Evolutionary conservation across 129 eudicot genomes (phyloP).

Genomic region (Deinandra increscens): DNA sequence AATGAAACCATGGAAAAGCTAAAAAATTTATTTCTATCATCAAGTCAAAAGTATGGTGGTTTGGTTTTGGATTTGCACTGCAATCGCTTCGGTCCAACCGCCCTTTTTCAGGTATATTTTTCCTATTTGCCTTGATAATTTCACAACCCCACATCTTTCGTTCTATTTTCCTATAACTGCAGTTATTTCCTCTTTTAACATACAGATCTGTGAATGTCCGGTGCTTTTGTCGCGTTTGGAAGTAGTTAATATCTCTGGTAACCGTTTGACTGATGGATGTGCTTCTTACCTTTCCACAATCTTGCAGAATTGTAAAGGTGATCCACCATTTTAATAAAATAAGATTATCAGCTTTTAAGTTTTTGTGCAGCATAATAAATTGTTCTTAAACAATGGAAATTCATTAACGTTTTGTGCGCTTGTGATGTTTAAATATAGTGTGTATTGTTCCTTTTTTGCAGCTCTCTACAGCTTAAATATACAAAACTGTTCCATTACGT

Average conservation of each 20-base stretch:
- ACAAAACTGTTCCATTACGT: constrained; percentile 72
- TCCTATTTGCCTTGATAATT: neutral
- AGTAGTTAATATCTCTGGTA: constrained; percentile 89
- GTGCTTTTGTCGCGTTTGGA: constrained; percentile 76
- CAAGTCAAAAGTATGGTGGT: constrained; percentile 78
- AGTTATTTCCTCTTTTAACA: constrained; percentile 2
- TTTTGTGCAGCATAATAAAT: constrained; percentile 4
- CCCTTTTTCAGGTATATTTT: constrained; percentile 66
- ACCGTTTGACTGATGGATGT: constrained; percentile 87
- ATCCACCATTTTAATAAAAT: neutral
- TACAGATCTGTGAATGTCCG: constrained; percentile 87
- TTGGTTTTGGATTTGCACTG: constrained; percentile 78
- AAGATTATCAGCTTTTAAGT: constrained; percentile 14
- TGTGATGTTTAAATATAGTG: neutral
- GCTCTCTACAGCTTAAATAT: constrained; percentile 85
- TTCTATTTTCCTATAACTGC: constrained; percentile 2
- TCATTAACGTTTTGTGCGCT: neutral
- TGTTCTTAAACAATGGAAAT: neutral
- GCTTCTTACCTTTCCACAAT: constrained; percentile 76
- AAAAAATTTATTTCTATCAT: constrained; percentile 57
- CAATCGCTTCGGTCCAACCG: constrained; percentile 82
- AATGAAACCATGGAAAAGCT: constrained; percentile 77
- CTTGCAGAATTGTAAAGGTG: constrained; percentile 82
- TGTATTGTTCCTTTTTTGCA: constrained; percentile 36
- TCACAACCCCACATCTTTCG: constrained; percentile 9